A percentile compares a stretch with the other conserved stretches of the same genome.
phyloP scores from a whole-genome alignment of 73 alveolate species.

The Stentor coeruleus region DNA sequence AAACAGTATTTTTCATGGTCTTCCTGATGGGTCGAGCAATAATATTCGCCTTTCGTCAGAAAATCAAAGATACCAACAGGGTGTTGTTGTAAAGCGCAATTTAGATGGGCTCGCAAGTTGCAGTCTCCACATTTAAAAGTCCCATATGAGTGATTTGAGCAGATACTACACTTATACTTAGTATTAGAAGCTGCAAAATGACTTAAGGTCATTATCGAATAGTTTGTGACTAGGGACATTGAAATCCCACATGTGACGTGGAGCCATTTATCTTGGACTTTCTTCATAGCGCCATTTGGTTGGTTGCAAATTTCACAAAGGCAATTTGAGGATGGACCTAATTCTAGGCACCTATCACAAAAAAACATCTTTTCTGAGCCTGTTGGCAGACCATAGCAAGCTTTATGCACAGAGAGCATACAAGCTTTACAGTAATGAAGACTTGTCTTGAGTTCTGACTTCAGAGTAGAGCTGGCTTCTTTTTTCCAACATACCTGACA shows the following conservation, averaged over 20 bases:
- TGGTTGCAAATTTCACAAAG: neutral
- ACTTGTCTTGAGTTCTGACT: neutral
- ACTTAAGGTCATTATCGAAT: neutral
- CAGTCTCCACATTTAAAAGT: slow-evolving; percentile 20
- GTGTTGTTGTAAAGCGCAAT: neutral
- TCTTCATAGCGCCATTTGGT: slow-evolving; percentile 18
- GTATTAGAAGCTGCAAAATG: neutral
- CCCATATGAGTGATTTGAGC: neutral
- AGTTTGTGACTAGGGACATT: neutral
- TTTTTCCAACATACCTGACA: slow-evolving; percentile 17
- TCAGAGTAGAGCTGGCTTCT: neutral
- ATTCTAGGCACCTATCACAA: slow-evolving; percentile 17
- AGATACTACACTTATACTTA: neutral
- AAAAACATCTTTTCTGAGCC: neutral
- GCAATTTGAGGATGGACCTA: neutral
- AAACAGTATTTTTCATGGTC: slow-evolving; percentile 10
- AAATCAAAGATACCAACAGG: neutral
- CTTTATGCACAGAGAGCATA: slow-evolving; percentile 3
- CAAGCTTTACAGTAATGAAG: slow-evolving; percentile 16
- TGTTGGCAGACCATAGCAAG: slow-evolving; percentile 20
- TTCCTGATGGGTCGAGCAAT: neutral
- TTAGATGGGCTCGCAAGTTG: neutral
- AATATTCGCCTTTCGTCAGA: neutral
- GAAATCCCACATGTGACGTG: slow-evolving; percentile 14
- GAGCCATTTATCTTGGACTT: neutral